Evolutionary conservation across 2,329 filamentous ascomycete species (phyloP).

Genomic region (Xylaria multiplex): DNA sequence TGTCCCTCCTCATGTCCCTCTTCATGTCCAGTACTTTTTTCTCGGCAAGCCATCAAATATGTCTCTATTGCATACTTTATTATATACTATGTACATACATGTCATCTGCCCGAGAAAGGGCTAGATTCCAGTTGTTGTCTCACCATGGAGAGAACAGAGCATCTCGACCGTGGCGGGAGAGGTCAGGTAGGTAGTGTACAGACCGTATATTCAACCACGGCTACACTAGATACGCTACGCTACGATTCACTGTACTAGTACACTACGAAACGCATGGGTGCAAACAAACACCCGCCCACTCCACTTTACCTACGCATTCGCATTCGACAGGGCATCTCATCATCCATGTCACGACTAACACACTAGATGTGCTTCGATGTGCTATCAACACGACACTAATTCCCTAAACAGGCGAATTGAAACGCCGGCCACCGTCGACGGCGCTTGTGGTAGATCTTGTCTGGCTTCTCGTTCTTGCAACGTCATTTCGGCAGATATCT

Average conservation of each 20-base stretch:
- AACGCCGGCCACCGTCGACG: constrained; percentile 12
- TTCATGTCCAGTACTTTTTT: constrained; percentile 21
- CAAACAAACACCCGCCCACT: constrained; percentile 30
- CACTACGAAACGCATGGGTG: constrained; percentile 32
- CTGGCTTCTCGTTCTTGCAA: constrained; percentile 1
- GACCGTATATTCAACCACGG: constrained; percentile 21
- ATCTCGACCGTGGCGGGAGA: neutral
- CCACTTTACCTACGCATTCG: constrained; percentile 30
- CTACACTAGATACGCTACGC: constrained; percentile 4
- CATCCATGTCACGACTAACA: constrained; percentile 21
- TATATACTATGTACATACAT: neutral
- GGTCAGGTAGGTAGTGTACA: neutral
- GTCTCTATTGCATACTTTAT: too few relatives aligned
- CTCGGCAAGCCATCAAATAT: neutral
- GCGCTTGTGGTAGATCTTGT: constrained; percentile 17
- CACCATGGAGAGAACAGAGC: neutral
- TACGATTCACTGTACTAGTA: neutral
- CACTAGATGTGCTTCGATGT: neutral
- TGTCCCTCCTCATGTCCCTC: constrained; percentile 23
- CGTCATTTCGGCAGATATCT: neutral
- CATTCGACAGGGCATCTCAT: constrained; percentile 24
- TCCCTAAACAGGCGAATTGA: constrained; percentile 13
- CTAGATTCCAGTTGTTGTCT: neutral
- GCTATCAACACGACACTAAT: constrained; percentile 8
- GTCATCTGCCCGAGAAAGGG: neutral